phyloP scores from a whole-genome alignment of 108 stramenopile genomes.

The Cylindrotheca fusiformis region DNA sequence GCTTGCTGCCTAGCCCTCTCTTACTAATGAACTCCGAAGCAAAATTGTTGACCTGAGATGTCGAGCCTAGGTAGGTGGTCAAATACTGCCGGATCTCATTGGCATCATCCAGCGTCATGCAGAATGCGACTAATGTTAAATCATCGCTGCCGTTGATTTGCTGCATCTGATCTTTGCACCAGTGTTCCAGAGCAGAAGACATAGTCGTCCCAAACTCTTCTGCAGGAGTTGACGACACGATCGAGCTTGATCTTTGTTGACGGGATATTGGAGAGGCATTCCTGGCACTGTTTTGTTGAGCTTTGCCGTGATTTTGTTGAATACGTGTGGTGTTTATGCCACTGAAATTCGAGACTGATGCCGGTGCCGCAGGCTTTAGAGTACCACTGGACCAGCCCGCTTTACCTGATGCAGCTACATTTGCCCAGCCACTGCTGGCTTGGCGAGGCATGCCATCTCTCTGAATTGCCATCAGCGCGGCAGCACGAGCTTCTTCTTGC shows the following conservation, averaged over 20 bases:
- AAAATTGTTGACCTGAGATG: constrained; percentile 90
- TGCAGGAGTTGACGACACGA: constrained; percentile 34
- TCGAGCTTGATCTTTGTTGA: constrained; percentile 14
- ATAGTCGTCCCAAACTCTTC: constrained; percentile 85
- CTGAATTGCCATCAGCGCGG: constrained; percentile 64
- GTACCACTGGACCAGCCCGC: constrained; percentile 57
- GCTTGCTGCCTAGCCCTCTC: constrained; percentile 65
- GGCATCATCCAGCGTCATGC: constrained; percentile 90
- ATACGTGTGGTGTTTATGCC: constrained; percentile 2
- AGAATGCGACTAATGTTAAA: constrained; percentile 91
- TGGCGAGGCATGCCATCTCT: constrained; percentile 24
- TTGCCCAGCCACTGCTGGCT: constrained; percentile 81
- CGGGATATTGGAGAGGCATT: constrained; percentile 16
- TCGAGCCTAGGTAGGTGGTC: constrained; percentile 89
- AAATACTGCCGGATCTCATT: constrained; percentile 92
- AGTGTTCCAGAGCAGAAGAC: constrained; percentile 80
- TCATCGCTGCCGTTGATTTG: constrained; percentile 91
- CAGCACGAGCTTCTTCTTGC: constrained; percentile 78
- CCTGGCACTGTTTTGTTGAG: no score
- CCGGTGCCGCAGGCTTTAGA: constrained; percentile 36
- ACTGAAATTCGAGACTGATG: background rate
- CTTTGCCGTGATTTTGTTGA: no score
- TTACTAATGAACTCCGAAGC: constrained; percentile 93
- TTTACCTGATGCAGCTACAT: constrained; percentile 67
- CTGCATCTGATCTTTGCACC: constrained; percentile 91